A percentile compares a stretch with the other conserved stretches of the same genome.
Conservation (phyloP, 2,329 filamentous ascomycete genomes). For the Hymenoscyphus albidus region DNA sequence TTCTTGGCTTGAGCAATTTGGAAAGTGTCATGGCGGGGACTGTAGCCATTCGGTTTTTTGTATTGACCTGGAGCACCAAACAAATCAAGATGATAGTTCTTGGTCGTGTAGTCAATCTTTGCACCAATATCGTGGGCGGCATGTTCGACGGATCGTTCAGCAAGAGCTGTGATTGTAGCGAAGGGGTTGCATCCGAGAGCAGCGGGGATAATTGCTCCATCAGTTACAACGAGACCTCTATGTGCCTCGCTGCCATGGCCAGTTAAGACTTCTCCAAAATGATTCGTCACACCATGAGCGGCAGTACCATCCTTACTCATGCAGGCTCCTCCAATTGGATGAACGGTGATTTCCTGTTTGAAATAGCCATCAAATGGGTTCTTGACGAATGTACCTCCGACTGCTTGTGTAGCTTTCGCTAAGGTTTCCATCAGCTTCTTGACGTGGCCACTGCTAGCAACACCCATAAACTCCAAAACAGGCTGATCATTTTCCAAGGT, state of each 20-base stretch:
- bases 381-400: constrained; percentile 57
- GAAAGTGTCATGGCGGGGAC: constrained; percentile 21
- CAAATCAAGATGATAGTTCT: constrained; percentile 49
- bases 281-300: constrained; percentile 55
- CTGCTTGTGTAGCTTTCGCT: constrained; percentile 50
- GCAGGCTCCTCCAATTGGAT: constrained; percentile 62
- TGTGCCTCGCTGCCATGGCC: constrained; percentile 50
- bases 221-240: constrained; percentile 56
- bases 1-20: constrained; percentile 42
- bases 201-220: constrained; percentile 58
- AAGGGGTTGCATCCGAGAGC: constrained; percentile 63
- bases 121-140: constrained; percentile 41
- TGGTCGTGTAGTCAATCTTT: constrained; percentile 43
- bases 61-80: constrained; percentile 46
- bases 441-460: constrained; percentile 53
- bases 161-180: constrained; percentile 65
- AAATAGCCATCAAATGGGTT: constrained; percentile 56
- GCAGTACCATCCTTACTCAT: constrained; percentile 59
- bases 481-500: constrained; percentile 57
- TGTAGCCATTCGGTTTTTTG: constrained; percentile 10
- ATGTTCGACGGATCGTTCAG: constrained; percentile 57
- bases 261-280: constrained; percentile 56
- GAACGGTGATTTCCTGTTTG: constrained; percentile 58
- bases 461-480: constrained; percentile 55
- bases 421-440: constrained; percentile 50